A percentile compares a stretch with the other conserved stretches of the same genome.
phyloP scores from a whole-genome alignment of 495 filamentous ascomycete species.

The Trichocladium uniseriatum region DNA sequence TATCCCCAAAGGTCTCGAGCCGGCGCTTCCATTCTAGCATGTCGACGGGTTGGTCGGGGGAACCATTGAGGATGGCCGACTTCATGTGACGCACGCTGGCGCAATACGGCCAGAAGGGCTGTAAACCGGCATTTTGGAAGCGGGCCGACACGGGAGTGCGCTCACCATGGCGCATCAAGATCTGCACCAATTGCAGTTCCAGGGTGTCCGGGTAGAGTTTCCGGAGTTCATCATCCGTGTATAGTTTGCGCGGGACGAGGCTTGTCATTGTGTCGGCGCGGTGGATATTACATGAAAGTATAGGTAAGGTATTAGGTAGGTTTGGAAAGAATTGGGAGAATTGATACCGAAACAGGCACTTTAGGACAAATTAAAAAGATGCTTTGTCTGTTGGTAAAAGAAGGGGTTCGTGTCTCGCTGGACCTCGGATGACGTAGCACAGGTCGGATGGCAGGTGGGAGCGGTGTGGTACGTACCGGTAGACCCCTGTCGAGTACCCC shows the following conservation, averaged over 20 bases:
- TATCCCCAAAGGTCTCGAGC: slow-evolving; percentile 66
- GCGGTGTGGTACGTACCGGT: too few relatives aligned
- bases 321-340: too few relatives aligned
- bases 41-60: slow-evolving; percentile 39
- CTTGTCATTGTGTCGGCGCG: slow-evolving; percentile 67
- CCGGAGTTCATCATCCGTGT: slow-evolving; percentile 70
- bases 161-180: slow-evolving; percentile 88
- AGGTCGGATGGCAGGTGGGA: too few relatives aligned
- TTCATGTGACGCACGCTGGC: slow-evolving; percentile 60
- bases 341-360: too few relatives aligned
- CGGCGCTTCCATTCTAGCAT: slow-evolving; percentile 68
- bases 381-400: background rate
- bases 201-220: slow-evolving; percentile 71
- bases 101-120: slow-evolving; percentile 90
- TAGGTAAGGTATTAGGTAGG: background rate
- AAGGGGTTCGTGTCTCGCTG: background rate
- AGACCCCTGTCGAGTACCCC: too few relatives aligned
- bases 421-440: background rate
- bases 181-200: slow-evolving; percentile 80
- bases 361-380: too few relatives aligned
- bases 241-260: slow-evolving; percentile 62
- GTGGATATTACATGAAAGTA: too few relatives aligned
- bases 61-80: slow-evolving; percentile 52
- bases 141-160: slow-evolving; percentile 76
- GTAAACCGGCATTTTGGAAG: slow-evolving; percentile 82